Evolutionary conservation across 2,329 filamentous ascomycete genomes (phyloP).

Genomic region (Venturia effusa): DNA sequence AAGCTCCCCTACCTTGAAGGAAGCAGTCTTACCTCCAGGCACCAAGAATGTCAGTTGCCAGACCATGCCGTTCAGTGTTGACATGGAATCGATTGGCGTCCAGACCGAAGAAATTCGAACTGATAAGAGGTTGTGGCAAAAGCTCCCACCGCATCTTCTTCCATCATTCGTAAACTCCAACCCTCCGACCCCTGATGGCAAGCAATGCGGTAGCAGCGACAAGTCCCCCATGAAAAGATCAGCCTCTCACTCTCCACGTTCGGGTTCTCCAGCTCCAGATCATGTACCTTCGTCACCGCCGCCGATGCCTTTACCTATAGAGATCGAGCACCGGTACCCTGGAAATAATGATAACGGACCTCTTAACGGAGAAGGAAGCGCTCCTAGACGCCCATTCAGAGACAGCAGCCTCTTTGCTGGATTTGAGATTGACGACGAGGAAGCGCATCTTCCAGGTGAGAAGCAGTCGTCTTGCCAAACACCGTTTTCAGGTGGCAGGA

Average conservation of each 20-base stretch:
- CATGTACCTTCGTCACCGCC: slow-evolving; percentile 18
- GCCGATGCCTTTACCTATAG: slow-evolving; percentile 18
- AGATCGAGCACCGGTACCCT: slow-evolving; percentile 55
- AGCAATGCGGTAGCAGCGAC: slow-evolving; percentile 9
- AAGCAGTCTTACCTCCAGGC: slow-evolving; percentile 67
- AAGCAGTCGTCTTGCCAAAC: slow-evolving; percentile 14
- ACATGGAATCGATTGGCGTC: slow-evolving; percentile 47
- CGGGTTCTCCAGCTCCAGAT: slow-evolving; percentile 13
- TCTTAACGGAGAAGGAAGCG: slow-evolving; percentile 44
- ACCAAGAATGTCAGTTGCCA: slow-evolving; percentile 78
- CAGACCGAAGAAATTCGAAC: slow-evolving; percentile 90
- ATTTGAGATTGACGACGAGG: slow-evolving; percentile 51
- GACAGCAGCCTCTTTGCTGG: slow-evolving; percentile 81
- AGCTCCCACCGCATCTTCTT: slow-evolving; percentile 65
- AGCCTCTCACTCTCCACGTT: slow-evolving; percentile 6
- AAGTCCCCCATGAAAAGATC: slow-evolving; percentile 1
- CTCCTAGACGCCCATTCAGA: slow-evolving; percentile 58
- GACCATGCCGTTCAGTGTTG: slow-evolving; percentile 43
- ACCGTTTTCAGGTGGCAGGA: slow-evolving; percentile 29
- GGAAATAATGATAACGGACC: slow-evolving; percentile 72
- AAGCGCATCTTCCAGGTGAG: slow-evolving; percentile 35
- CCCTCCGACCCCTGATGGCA: slow-evolving; percentile 29
- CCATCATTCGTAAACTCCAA: slow-evolving; percentile 61
- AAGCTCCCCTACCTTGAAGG: slow-evolving; percentile 53
- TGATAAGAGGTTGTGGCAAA: slow-evolving; percentile 60